Conservation (phyloP, 1,139 yeast species). For the Yamadazyma kanchanaburiensis region DNA sequence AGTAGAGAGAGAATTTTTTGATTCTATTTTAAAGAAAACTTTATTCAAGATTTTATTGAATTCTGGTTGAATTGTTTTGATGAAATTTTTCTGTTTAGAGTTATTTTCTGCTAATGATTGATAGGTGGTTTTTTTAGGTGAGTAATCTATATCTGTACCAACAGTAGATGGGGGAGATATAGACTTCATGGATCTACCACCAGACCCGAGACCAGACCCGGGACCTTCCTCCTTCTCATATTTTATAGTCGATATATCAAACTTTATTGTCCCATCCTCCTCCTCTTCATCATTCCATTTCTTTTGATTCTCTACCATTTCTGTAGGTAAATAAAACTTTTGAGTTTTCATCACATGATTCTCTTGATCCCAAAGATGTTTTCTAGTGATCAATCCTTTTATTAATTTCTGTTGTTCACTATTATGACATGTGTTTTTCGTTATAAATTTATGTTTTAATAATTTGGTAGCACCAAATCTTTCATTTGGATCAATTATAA, state of each 20-base stretch:
- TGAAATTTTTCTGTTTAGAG: slow-evolving; percentile 23
- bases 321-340: slow-evolving; percentile 41
- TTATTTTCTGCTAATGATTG: slow-evolving; percentile 10
- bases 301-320: slow-evolving; percentile 30
- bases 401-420: slow-evolving; percentile 13
- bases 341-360: slow-evolving; percentile 31
- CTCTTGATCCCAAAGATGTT: slow-evolving; percentile 42
- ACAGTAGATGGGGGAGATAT: slow-evolving; percentile 11
- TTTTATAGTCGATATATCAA: slow-evolving; percentile 36
- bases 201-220: too few relatives aligned
- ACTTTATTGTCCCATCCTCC: slow-evolving; percentile 21
- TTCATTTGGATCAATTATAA: slow-evolving; percentile 56
- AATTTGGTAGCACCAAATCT: slow-evolving; percentile 60
- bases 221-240: too few relatives aligned
- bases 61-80: slow-evolving; percentile 25
- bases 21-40: slow-evolving; percentile 34
- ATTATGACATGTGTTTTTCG: slow-evolving; percentile 12
- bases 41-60: slow-evolving; percentile 31
- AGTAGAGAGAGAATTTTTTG: slow-evolving; percentile 28
- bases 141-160: not conserved
- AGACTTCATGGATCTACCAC: slow-evolving; percentile 6
- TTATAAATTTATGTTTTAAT: slow-evolving; percentile 59
- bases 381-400: slow-evolving; percentile 34
- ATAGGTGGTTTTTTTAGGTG: slow-evolving; percentile 6
- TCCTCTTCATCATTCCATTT: slow-evolving; percentile 26